Base-by-base conservation (phyloP, 2,329 filamentous ascomycete genomes). In the Pseudogymnoascus pannorum region DNA sequence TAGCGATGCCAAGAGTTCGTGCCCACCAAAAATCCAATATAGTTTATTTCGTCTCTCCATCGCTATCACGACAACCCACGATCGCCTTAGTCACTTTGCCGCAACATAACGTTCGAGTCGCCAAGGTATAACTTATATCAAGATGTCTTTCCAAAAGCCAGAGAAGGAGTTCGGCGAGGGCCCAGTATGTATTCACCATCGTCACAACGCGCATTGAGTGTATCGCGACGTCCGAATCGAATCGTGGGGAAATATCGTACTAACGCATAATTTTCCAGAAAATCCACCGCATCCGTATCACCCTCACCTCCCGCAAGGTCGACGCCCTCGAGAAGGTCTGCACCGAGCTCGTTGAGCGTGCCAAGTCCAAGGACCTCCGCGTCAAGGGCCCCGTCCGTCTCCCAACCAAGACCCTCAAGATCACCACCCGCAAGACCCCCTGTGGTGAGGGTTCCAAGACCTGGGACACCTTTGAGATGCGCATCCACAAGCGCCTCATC, bases 401-500 rank as follows among this genome's bases (percentile, higher is more conserved):
- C 74, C 92, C 94, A 73, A 97, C 92, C 83, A 96, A 97, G 88
- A 91, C 86, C 78, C 86, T 97, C 75, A 91, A 94, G 85, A 64
- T 73, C 84, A 91, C 90, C 77, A 96, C 94, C 84, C 89, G 94
- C 76, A 99, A 99, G 89, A 97, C 94, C 69, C 94, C 94, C 78
- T 94, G 90, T 82, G 94, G 94, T 89, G 94, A 99, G 87, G 94
- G 94, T 82, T 95, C 89, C 80, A 99, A 99, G 91, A 99, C 94
- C 76, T 99, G 94, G 94, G 94, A 97, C 79, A 87, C 85, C 79
- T 99, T 84, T 80, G 93, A 99, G 88, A 95, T 99, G 92, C 89
- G 93, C 82, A 96, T 97, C 78, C 92, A 97, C 87, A 97, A 97
- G 89, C 89, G 92, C 72, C 85, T 97, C 75, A 97, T 97, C 76